Base-by-base conservation (phyloP, 2,329 filamentous ascomycete genomes). In the Sporothrix humicola region DNA sequence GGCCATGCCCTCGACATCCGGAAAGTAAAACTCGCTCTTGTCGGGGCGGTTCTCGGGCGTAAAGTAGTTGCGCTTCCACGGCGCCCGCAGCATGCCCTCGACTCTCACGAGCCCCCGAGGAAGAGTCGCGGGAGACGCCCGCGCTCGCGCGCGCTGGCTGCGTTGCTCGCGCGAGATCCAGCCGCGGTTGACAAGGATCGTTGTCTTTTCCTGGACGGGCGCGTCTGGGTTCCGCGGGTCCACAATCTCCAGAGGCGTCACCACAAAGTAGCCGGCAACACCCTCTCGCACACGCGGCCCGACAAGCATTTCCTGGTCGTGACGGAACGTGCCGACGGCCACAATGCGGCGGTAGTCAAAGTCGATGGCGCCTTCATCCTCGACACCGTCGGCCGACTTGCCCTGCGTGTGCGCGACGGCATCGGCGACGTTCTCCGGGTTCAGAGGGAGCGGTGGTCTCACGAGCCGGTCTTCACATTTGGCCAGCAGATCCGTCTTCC, bases 21-120 rank as follows among this genome's bases (percentile, higher is more conserved):
- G 95, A 79, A 99, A 99, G 83, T 97, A 97, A 81, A 97, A 99
- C 82, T 94, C 91, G 74, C 91, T 89, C 79, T 90, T 90, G 77
- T 95, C 91, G 0, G 95, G 95, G 77, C 89, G 86, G 79, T 99
- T 99, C 0, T 92, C 90, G 0, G 96, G 96, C 73, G 96, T 99
- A 81, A 99, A 99, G 88, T 95, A 92, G 81, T 99, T 99, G 87
- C 95, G 97, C 87, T 97, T 96, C 89, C 93, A 97, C 9, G 95
- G 95, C 83, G 96, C 90, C 74, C 96, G 84, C 80, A 99, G 81
- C 81, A 99, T 79, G 0, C 96, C 96, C 83, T 97, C 91, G 2
- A 99, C 90, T 0, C 87, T 88, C 10, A 98, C 91, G 78, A 92
- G 89, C 0, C 90, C 93, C 68, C 79, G 81, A 0, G 92, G 92